phyloP scores from a whole-genome alignment of 495 filamentous ascomycete species.

The Talaromyces ruber region DNA sequence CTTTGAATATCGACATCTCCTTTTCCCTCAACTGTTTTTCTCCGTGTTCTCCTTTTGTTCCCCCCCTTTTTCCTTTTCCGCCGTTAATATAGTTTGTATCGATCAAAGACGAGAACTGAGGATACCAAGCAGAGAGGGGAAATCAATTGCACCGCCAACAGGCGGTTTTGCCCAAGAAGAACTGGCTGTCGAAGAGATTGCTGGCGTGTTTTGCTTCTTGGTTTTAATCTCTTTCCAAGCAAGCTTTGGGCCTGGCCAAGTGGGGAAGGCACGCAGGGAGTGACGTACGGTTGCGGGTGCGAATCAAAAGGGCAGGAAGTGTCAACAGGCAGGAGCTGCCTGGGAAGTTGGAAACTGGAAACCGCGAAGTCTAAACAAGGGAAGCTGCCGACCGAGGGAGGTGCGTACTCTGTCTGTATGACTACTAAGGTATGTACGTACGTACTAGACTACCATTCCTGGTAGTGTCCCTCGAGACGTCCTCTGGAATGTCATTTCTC shows the following conservation, averaged over 20 bases:
- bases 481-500: background rate
- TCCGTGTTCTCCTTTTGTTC: background rate
- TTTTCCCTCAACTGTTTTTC: background rate
- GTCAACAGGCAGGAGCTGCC: background rate
- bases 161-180: background rate
- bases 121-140: background rate
- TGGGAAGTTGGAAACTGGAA: too few relatives aligned
- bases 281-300: background rate
- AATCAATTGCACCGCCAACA: background rate
- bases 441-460: too few relatives aligned
- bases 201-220: background rate
- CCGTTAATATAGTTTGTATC: background rate
- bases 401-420: too few relatives aligned
- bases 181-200: background rate
- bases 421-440: too few relatives aligned
- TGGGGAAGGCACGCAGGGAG: background rate
- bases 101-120: background rate
- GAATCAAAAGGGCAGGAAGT: background rate
- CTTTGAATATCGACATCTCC: conserved; percentile 62
- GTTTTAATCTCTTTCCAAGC: background rate
- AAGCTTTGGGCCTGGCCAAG: background rate
- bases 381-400: background rate
- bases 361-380: background rate
- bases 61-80: background rate
- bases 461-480: background rate